phyloP scores from a whole-genome alignment of 257 asterid species.

The Solanum microdontum region DNA sequence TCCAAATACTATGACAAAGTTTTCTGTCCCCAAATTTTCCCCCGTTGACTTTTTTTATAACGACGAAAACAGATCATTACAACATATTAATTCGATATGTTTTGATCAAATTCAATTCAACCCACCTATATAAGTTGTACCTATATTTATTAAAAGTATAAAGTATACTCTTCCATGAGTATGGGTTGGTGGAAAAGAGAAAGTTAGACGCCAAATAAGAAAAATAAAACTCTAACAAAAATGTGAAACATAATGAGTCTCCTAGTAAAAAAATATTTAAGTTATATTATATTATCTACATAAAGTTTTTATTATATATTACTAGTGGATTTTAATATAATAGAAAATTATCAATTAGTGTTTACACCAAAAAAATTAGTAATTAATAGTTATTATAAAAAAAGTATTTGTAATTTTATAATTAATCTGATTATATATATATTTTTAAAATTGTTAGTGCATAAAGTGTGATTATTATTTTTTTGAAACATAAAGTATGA shows the following conservation, averaged over 20 bases:
- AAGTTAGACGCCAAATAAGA: background rate
- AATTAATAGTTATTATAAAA: background rate
- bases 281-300: background rate
- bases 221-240: background rate
- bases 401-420: background rate
- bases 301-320: no score
- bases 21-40: no score
- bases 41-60: no score
- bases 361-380: background rate
- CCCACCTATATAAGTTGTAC: background rate
- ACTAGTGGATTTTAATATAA: background rate
- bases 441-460: background rate
- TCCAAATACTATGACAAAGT: no score
- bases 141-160: background rate
- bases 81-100: background rate
- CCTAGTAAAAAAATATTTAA: background rate
- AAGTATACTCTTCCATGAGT: background rate
- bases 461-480: no score
- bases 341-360: background rate
- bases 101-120: background rate
- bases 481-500: no score
- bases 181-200: background rate
- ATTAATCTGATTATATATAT: background rate
- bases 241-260: background rate
- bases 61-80: no score